A percentile compares a stretch with the other conserved stretches of the same genome.
Conservation (phyloP, 2,329 filamentous ascomycete genomes). For the Ceratocystis huliohia region DNA sequence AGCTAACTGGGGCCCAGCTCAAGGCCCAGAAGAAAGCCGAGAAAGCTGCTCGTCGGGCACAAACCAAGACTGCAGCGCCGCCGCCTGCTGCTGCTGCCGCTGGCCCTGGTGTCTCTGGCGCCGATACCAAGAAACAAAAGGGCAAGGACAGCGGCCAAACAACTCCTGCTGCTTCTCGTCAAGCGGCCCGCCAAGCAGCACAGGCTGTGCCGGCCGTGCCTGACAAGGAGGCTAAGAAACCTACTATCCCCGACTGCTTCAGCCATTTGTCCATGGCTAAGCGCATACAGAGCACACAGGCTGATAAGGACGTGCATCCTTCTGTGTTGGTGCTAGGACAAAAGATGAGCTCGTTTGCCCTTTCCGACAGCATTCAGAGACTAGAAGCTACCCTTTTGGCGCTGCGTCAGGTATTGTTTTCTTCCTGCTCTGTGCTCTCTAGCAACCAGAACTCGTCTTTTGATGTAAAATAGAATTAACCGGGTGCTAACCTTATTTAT, state of each 20-base stretch:
- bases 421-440: not conserved
- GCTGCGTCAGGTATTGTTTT: conserved; percentile 59
- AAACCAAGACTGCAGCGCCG: conserved; percentile 46
- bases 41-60: conserved; percentile 73
- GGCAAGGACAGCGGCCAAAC: conserved; percentile 13
- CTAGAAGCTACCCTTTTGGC: conserved; percentile 78
- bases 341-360: conserved; percentile 76
- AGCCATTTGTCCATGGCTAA: conserved; percentile 65
- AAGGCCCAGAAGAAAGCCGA: conserved; percentile 87
- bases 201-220: conserved; percentile 30
- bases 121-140: conserved; percentile 34
- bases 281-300: conserved; percentile 40
- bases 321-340: conserved; percentile 74
- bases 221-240: conserved; percentile 39
- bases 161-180: conserved; percentile 25
- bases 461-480: not conserved
- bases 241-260: conserved; percentile 58
- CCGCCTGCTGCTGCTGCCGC: conserved; percentile 31
- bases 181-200: conserved; percentile 29
- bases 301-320: conserved; percentile 73
- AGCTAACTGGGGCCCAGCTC: conserved; percentile 62
- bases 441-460: not conserved
- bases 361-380: conserved; percentile 80
- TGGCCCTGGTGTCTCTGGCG: conserved; percentile 29
- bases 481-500: conserved; percentile 20